Percentiles rank a stretch among this genome's conserved stretches.
Evolutionary conservation across 495 filamentous ascomycete genomes (phyloP).

Genomic region (Penicillium bialowiezense): DNA sequence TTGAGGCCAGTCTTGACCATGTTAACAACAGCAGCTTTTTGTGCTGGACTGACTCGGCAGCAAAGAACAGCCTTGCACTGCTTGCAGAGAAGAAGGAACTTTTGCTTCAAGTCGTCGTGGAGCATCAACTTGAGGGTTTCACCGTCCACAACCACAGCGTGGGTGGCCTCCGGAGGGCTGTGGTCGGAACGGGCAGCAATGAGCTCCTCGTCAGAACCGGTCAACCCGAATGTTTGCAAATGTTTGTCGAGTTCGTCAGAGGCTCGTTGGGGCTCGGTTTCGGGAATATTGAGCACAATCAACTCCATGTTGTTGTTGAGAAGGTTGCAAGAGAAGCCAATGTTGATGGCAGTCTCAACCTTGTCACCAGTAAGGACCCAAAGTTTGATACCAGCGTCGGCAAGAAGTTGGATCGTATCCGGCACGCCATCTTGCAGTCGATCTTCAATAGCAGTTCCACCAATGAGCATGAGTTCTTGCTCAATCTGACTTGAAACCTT

Average conservation of each 20-base stretch:
- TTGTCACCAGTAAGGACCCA: slow-evolving; percentile 99
- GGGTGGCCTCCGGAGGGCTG: slow-evolving; percentile 78
- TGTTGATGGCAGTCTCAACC: slow-evolving; percentile 99
- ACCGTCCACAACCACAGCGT: slow-evolving; percentile 96
- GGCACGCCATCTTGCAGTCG: slow-evolving; percentile 96
- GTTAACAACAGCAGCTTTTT: slow-evolving; percentile 95
- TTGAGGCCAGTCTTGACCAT: slow-evolving; percentile 94
- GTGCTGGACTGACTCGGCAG: slow-evolving; percentile 93
- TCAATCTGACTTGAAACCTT: slow-evolving; percentile 87
- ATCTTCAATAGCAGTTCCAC: slow-evolving; percentile 98
- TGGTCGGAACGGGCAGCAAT: slow-evolving; percentile 75
- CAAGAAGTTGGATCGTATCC: slow-evolving; percentile 90
- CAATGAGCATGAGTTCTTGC: slow-evolving; percentile 81
- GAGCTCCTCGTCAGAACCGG: slow-evolving; percentile 84
- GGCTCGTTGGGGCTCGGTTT: slow-evolving; percentile 64
- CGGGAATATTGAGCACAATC: slow-evolving; percentile 82
- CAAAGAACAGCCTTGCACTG: slow-evolving; percentile 96
- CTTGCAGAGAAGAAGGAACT: slow-evolving; percentile 94
- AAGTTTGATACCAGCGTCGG: slow-evolving; percentile 95
- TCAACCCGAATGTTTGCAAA: slow-evolving; percentile 71
- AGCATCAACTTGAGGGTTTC: slow-evolving; percentile 91
- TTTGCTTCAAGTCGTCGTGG: slow-evolving; percentile 76
- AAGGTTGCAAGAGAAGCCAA: slow-evolving; percentile 98
- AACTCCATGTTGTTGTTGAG: slow-evolving; percentile 98
- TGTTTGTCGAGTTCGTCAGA: slow-evolving; percentile 69